Evolutionary conservation across 192 early-diverging fungal genomes (phyloP).

Genomic region (Rhizophagus prolifer): DNA sequence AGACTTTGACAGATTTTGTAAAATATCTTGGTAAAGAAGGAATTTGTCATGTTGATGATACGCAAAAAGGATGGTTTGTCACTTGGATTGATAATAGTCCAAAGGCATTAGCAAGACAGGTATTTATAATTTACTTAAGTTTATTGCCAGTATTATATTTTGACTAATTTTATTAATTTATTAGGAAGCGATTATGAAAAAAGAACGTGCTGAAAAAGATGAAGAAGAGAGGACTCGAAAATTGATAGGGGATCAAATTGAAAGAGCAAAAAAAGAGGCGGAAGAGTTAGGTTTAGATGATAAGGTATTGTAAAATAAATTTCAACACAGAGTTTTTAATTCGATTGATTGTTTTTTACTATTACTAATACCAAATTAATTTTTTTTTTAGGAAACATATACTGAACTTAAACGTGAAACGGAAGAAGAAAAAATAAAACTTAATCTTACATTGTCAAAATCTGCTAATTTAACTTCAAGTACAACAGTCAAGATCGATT

Average conservation of each 20-base stretch:
- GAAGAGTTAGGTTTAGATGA: slow-evolving; percentile 32
- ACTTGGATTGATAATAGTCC: slow-evolving; percentile 91
- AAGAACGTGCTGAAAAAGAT: slow-evolving; percentile 76
- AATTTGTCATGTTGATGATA: slow-evolving; percentile 82
- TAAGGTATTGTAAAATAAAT: slow-evolving; percentile 6
- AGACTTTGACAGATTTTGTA: slow-evolving; percentile 84
- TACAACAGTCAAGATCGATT: slow-evolving; percentile 34
- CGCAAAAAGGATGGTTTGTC: slow-evolving; percentile 87
- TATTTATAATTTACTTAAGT: slow-evolving; percentile 19
- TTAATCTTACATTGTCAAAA: slow-evolving; percentile 46
- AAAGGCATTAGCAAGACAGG: slow-evolving; percentile 79
- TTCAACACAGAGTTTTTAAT: not conserved
- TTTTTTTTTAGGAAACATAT: slow-evolving; percentile 11
- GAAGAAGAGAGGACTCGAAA: slow-evolving; percentile 84
- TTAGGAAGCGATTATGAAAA: slow-evolving; percentile 74
- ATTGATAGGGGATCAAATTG: slow-evolving; percentile 81
- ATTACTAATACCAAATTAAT: not conserved
- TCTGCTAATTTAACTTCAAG: slow-evolving; percentile 25
- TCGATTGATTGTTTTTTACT: not conserved
- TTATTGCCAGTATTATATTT: not conserved
- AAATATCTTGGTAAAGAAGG: slow-evolving; percentile 86
- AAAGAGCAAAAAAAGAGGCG: slow-evolving; percentile 62
- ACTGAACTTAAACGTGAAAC: slow-evolving; percentile 68
- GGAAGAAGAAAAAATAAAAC: slow-evolving; percentile 70
- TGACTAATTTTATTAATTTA: slow-evolving; percentile 2